A percentile compares a stretch with the other conserved stretches of the same genome.
These are phyloP conservation scores for Wickerhamomyces sydowiorum DNA, from an alignment of 805 yeast genomes.

Conservation along the genomic window DNA sequence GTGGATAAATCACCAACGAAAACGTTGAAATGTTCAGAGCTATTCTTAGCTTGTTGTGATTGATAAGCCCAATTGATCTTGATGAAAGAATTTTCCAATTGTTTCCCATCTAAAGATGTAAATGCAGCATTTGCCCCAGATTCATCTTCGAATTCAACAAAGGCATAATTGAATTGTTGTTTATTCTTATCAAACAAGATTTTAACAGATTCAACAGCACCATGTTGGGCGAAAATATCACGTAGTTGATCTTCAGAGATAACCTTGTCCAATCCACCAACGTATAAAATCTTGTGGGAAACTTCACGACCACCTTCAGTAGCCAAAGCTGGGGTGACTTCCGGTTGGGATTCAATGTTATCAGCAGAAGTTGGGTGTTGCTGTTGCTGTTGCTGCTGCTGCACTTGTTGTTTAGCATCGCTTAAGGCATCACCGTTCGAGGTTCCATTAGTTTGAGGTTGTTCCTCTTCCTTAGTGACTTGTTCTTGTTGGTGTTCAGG, in stretches of 20 bases:
- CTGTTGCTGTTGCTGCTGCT: conserved; percentile 5
- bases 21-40: conserved; percentile 54
- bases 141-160: conserved; percentile 63
- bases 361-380: conserved; percentile 2
- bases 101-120: conserved; percentile 51
- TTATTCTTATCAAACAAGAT: conserved; percentile 71
- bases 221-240: conserved; percentile 58
- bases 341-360: conserved; percentile 14
- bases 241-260: conserved; percentile 58
- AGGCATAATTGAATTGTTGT: conserved; percentile 74
- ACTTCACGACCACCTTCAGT: conserved; percentile 77
- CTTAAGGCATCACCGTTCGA: neutral
- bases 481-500: too few relatives aligned
- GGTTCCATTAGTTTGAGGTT: neutral
- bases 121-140: conserved; percentile 59
- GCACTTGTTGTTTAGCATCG: conserved; percentile 1
- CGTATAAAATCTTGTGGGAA: conserved; percentile 67
- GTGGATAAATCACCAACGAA: conserved; percentile 84
- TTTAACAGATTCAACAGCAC: conserved; percentile 60
- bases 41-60: conserved; percentile 58
- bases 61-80: conserved; percentile 81
- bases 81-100: conserved; percentile 49
- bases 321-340: conserved; percentile 59
- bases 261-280: conserved; percentile 64
- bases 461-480: neutral